Percentiles rank a stretch among this genome's conserved stretches.
phyloP scores from a whole-genome alignment of 768 basidiomycete genomes.

The Kwoniella sp. region DNA sequence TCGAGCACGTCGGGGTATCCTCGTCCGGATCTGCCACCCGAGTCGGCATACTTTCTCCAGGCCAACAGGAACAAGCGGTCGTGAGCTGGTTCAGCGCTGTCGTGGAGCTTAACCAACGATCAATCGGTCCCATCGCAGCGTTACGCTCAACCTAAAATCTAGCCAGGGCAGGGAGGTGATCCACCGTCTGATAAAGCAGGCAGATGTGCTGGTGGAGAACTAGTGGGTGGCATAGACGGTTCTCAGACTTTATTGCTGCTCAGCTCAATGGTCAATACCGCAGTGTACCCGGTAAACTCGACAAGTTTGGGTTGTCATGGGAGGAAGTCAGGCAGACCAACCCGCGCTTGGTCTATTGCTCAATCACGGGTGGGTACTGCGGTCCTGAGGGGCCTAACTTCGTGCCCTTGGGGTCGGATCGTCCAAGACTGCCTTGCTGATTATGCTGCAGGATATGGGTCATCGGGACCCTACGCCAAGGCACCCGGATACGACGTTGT shows the following conservation, averaged over 20 bases:
- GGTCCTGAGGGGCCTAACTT: background rate
- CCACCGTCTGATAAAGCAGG: constrained; percentile 62
- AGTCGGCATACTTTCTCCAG: constrained; percentile 88
- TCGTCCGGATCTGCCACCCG: constrained; percentile 64
- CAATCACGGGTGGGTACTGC: constrained; percentile 66
- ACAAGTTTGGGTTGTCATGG: constrained; percentile 77
- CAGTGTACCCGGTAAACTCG: constrained; percentile 62
- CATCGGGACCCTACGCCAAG: constrained; percentile 79
- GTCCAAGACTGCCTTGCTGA: background rate
- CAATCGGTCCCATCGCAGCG: background rate
- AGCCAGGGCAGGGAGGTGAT: constrained; percentile 72
- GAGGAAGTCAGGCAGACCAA: constrained; percentile 75
- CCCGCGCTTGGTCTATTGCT: constrained; percentile 75
- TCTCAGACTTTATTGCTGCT: constrained; percentile 1
- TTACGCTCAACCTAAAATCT: constrained; percentile 82
- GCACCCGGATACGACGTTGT: constrained; percentile 82
- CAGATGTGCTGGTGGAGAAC: constrained; percentile 88
- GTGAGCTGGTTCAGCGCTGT: constrained; percentile 16
- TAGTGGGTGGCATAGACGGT: constrained; percentile 49
- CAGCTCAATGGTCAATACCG: too few species aligned
- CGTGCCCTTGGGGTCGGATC: background rate
- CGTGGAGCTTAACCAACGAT: background rate
- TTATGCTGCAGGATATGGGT: constrained; percentile 62
- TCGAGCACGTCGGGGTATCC: constrained; percentile 55
- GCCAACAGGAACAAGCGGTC: constrained; percentile 60